A percentile compares a stretch with the other conserved stretches of the same genome.
phyloP scores from a whole-genome alignment of 2,329 filamentous ascomycete genomes.

The Biscogniauxia marginata region DNA sequence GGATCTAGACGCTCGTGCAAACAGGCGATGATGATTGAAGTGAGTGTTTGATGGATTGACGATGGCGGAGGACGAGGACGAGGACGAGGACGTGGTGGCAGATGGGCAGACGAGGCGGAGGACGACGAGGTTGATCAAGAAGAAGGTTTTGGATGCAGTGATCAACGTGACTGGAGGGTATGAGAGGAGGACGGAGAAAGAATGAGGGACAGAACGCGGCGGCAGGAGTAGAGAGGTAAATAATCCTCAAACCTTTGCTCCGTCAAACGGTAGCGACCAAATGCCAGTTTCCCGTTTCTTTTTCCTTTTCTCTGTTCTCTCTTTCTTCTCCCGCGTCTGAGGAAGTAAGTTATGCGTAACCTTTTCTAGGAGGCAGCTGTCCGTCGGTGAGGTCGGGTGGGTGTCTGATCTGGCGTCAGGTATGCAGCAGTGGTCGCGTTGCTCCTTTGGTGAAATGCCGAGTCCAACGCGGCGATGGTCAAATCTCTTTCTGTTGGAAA shows the following conservation, averaged over 20 bases:
- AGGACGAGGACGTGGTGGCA: slow-evolving; percentile 9
- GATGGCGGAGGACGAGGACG: slow-evolving; percentile 9
- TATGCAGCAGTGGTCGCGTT: background rate
- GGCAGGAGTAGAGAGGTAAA: slow-evolving; percentile 33
- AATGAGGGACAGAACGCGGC: slow-evolving; percentile 23
- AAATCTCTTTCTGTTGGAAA: background rate
- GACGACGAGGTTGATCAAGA: background rate
- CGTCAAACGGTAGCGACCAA: slow-evolving; percentile 26
- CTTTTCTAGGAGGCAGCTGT: background rate
- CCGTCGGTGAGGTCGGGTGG: background rate
- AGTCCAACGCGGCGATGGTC: background rate
- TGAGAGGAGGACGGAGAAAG: slow-evolving; percentile 29
- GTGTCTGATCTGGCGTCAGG: background rate
- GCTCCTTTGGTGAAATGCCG: background rate
- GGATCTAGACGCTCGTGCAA: slow-evolving; percentile 27
- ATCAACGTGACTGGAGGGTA: slow-evolving; percentile 32
- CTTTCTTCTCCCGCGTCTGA: background rate
- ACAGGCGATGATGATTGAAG: slow-evolving; percentile 20
- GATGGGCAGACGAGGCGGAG: slow-evolving; percentile 26
- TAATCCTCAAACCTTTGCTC: slow-evolving; percentile 40
- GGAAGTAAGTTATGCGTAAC: background rate
- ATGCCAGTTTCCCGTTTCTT: slow-evolving; percentile 23
- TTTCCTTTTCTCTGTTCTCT: background rate
- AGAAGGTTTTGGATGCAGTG: slow-evolving; percentile 10
- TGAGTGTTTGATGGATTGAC: background rate